These are phyloP conservation scores for Protomyces pachydermus DNA, from an alignment of 1,139 yeast species.

Conservation along the genomic window DNA sequence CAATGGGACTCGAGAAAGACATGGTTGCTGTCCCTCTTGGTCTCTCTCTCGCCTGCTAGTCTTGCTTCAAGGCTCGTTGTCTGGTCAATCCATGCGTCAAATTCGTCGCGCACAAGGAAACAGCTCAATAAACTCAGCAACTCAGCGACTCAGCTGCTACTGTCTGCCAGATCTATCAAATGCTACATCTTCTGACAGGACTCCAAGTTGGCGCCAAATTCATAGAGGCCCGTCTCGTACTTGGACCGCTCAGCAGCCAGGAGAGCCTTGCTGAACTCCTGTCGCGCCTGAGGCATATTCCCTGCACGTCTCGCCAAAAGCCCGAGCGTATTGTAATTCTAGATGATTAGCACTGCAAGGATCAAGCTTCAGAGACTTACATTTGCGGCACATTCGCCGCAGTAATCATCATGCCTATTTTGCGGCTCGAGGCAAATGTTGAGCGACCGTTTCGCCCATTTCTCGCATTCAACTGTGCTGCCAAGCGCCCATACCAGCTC, in stretches of 20 bases:
- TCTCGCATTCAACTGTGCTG: constrained; percentile 6
- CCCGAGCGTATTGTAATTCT: constrained; percentile 14
- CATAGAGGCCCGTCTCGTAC: constrained; percentile 4
- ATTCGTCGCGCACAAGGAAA: no score
- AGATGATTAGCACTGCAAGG: neutral
- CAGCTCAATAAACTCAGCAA: no score
- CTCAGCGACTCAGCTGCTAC: no score
- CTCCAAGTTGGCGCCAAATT: constrained; percentile 11
- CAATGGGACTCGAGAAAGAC: neutral
- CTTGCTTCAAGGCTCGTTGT: no score
- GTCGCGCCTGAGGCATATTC: constrained; percentile 1
- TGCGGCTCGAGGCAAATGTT: constrained; percentile 3
- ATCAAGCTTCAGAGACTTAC: neutral
- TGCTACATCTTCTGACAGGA: neutral
- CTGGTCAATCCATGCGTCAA: no score
- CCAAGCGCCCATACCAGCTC: constrained; percentile 23
- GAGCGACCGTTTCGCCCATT: constrained; percentile 9
- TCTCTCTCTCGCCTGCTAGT: no score
- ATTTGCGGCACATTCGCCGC: constrained; percentile 20
- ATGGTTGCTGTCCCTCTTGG: neutral
- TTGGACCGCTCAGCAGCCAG: constrained; percentile 17
- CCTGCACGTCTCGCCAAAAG: constrained; percentile 2
- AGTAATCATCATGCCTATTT: constrained; percentile 6
- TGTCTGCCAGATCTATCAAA: neutral
- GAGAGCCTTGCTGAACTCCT: constrained; percentile 3